phyloP scores from a whole-genome alignment of 2,329 filamentous ascomycete genomes.

The Fusarium circinatum region DNA sequence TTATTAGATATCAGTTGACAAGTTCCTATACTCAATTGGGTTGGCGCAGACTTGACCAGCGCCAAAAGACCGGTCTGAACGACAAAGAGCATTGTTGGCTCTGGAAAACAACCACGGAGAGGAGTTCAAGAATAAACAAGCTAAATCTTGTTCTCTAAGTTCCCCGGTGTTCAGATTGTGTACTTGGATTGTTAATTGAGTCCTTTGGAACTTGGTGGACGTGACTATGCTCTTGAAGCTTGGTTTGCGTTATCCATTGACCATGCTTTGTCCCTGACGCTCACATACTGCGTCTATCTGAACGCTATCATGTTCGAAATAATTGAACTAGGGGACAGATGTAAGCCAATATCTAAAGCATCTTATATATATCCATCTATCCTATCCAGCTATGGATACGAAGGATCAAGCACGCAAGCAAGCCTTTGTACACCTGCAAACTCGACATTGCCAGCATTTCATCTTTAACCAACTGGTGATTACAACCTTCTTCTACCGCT shows the following conservation, averaged over 20 bases:
- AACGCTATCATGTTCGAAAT: neutral
- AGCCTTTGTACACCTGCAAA: neutral
- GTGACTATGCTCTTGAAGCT: neutral
- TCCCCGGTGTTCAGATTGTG: rapidly evolving
- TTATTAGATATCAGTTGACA: neutral
- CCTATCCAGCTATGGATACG: neutral
- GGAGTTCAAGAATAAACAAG: neutral
- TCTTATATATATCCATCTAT: neutral
- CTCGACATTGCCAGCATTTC: neutral
- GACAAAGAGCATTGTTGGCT: neutral
- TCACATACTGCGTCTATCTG: neutral
- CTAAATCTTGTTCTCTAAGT: neutral
- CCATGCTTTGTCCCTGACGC: neutral
- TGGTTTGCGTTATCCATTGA: neutral
- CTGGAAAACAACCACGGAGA: neutral
- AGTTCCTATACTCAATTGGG: neutral
- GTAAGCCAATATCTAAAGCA: too few relatives aligned
- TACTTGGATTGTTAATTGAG: neutral
- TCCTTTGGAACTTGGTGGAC: neutral
- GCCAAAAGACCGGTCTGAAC: rapidly evolving
- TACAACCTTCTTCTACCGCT: neutral
- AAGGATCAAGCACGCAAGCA: neutral
- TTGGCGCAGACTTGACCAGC: neutral
- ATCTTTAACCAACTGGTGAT: neutral
- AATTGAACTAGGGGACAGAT: rapidly evolving